Conservation (phyloP, 2,329 filamentous ascomycete genomes). For the Verticillium nubilum region DNA sequence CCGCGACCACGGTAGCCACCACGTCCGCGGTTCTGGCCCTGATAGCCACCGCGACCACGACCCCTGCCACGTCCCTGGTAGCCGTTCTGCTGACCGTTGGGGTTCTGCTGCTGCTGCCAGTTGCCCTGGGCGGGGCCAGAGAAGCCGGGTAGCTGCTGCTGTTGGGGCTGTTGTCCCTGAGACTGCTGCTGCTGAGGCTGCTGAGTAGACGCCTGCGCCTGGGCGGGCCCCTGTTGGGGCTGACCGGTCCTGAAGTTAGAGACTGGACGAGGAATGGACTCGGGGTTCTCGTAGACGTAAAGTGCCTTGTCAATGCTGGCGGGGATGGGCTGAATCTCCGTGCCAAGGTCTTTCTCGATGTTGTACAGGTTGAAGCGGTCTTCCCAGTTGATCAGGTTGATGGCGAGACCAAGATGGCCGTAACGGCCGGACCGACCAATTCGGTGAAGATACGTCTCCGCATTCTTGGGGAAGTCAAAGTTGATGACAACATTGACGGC, state of each 20-base stretch:
- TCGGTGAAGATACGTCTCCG: conserved; percentile 95
- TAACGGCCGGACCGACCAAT: conserved; percentile 97
- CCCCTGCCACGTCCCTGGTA: conserved; percentile 24
- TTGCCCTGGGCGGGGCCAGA: conserved; percentile 18
- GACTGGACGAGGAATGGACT: conserved; percentile 83
- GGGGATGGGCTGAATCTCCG: conserved; percentile 96
- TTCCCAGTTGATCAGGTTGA: conserved; percentile 99
- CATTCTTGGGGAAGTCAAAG: conserved; percentile 99
- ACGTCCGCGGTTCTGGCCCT: conserved; percentile 10
- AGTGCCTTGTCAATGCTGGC: conserved; percentile 93
- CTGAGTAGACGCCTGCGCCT: conserved; percentile 16
- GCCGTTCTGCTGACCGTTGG: conserved; percentile 23
- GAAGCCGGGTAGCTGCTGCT: conserved; percentile 15
- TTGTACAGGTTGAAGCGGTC: conserved; percentile 98
- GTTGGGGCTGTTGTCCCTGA: conserved; percentile 6
- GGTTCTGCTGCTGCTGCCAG: conserved; percentile 24
- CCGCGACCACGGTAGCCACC: conserved; percentile 14
- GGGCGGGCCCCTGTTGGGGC: conserved; percentile 11
- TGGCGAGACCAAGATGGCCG: conserved; percentile 92
- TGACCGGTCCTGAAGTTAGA: conserved; percentile 38
- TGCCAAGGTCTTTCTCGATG: conserved; percentile 94
- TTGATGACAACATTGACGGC: conserved; percentile 99
- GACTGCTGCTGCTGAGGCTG: conserved; percentile 19
- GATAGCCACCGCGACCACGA: conserved; percentile 17
- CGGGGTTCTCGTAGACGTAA: conserved; percentile 96